Conservation (phyloP, 148 eudicot species). For the Spergularia marina region DNA sequence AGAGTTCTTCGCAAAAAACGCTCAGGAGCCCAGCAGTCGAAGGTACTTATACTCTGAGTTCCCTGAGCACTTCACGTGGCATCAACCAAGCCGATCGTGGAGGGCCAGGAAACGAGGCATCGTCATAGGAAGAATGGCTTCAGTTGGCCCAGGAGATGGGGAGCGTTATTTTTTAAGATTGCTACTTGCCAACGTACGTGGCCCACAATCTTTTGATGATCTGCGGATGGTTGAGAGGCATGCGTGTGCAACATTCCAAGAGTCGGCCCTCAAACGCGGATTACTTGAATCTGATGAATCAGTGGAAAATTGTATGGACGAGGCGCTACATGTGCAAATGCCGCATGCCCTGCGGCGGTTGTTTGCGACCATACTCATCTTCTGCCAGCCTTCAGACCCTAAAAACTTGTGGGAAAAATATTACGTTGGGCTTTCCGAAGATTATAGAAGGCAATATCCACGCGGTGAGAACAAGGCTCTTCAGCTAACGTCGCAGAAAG, state of each 20-base stretch:
- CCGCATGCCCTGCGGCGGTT: background rate
- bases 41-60: background rate
- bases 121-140: background rate
- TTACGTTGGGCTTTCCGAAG: background rate
- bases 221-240: background rate
- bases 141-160: background rate
- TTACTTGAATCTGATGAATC: background rate
- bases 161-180: background rate
- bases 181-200: background rate
- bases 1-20: background rate
- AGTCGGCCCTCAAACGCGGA: background rate
- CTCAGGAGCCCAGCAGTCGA: background rate
- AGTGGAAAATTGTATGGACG: background rate
- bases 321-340: background rate
- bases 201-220: background rate
- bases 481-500: no score
- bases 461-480: background rate
- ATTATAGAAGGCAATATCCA: background rate
- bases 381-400: background rate
- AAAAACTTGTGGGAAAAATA: background rate
- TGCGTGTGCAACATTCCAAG: background rate
- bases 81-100: background rate
- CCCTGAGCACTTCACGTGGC: background rate
- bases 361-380: background rate
- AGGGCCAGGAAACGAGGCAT: background rate